phyloP scores from a whole-genome alignment of 129 eudicot species.

The Scalesia atractyloides region DNA sequence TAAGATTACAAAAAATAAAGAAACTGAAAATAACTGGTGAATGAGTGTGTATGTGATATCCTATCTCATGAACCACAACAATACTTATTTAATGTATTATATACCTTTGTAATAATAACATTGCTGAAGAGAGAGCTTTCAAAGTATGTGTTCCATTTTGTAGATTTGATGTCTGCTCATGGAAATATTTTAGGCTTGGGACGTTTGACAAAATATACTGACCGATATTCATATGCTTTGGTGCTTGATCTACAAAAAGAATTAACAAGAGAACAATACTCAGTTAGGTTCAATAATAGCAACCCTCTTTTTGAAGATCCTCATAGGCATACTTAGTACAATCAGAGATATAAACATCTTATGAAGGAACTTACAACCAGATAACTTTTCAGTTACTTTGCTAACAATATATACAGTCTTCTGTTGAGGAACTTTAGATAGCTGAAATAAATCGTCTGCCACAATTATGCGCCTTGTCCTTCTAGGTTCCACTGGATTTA shows the following conservation, averaged over 20 bases:
- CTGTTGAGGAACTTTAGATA: constrained; percentile 66
- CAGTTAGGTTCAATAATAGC: background rate
- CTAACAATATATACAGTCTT: constrained; percentile 63
- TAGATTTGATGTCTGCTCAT: constrained; percentile 52
- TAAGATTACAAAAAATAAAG: background rate
- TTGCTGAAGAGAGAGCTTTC: constrained; percentile 71
- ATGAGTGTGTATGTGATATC: background rate
- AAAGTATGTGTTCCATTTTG: constrained; percentile 62
- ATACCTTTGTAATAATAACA: constrained; percentile 77
- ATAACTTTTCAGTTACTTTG: constrained; percentile 62
- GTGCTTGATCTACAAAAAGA: constrained; percentile 66
- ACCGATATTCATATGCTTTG: constrained; percentile 66
- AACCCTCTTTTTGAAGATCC: background rate
- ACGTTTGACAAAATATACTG: constrained; percentile 73
- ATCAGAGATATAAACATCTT: constrained; percentile 9
- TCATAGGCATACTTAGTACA: background rate
- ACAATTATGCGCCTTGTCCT: constrained; percentile 63
- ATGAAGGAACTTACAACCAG: constrained; percentile 70
- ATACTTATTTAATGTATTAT: background rate
- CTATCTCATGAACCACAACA: constrained; percentile 15
- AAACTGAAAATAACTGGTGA: background rate
- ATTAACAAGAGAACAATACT: constrained; percentile 8
- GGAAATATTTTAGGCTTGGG: constrained; percentile 65
- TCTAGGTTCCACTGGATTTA: constrained; percentile 67
- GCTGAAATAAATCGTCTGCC: constrained; percentile 91